A percentile compares a stretch with the other conserved stretches of the same genome.
phyloP scores from a whole-genome alignment of 352 stramenopile genomes.

The Halophytophthora polymorphica region DNA sequence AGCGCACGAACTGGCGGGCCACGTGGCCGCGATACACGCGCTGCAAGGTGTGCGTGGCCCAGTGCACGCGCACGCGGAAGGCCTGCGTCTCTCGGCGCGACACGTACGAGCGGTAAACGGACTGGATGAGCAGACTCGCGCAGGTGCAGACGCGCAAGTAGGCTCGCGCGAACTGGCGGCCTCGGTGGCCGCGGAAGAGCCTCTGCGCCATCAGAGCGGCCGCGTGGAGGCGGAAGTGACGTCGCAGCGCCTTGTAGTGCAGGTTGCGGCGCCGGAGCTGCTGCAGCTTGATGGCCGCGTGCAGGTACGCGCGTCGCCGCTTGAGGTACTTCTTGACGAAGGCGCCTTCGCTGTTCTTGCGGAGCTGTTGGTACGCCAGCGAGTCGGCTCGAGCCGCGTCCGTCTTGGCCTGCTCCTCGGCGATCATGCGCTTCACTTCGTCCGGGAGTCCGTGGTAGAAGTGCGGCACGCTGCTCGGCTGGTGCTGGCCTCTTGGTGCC shows the following conservation, averaged over 20 bases:
- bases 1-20: conserved; percentile 35
- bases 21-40: conserved; percentile 54
- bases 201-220: conserved; percentile 54
- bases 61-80: conserved; percentile 23
- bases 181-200: conserved; percentile 49
- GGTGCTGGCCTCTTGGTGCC: conserved; percentile 17
- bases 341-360: conserved; percentile 50
- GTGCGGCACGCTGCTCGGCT: conserved; percentile 46
- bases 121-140: conserved; percentile 61
- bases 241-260: conserved; percentile 46
- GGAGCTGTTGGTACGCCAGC: conserved; percentile 30
- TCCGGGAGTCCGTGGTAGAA: conserved; percentile 75
- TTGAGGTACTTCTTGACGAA: conserved; percentile 65
- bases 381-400: conserved; percentile 11
- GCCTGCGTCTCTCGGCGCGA: conserved; percentile 38
- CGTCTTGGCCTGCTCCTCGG: conserved; percentile 42
- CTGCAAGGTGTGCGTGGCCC: conserved; percentile 35
- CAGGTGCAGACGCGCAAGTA: conserved; percentile 54
- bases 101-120: conserved; percentile 53
- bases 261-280: conserved; percentile 37
- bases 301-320: conserved; percentile 38
- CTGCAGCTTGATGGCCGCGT: conserved; percentile 55
- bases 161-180: conserved; percentile 40
- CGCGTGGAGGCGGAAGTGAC: conserved; percentile 37
- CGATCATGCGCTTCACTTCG: conserved; percentile 74